Evolutionary conservation across 768 basidiomycete species (phyloP).

Genomic region (Filobasidium floriforme): DNA sequence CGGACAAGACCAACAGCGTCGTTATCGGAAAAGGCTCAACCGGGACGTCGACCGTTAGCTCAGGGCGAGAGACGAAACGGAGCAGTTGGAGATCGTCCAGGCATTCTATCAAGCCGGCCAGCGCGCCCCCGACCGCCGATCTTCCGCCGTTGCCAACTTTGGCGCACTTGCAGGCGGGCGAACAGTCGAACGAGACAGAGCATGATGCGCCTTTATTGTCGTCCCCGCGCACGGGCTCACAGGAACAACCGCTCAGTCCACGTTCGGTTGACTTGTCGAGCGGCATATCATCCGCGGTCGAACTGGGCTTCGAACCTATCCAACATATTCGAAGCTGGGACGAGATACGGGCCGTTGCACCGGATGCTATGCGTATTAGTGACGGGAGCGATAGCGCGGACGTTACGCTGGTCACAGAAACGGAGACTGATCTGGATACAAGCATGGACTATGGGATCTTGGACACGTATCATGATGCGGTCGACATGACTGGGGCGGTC

Average conservation of each 20-base stretch:
- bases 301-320: background rate
- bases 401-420: background rate
- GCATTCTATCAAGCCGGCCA: conserved; percentile 8
- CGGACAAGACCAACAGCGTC: conserved; percentile 1
- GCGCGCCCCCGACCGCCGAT: background rate
- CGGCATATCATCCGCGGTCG: background rate
- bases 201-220: no score
- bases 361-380: background rate
- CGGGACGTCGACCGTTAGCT: background rate
- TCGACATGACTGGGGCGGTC: background rate
- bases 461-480: background rate
- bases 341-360: background rate
- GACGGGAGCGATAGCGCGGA: background rate
- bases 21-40: background rate
- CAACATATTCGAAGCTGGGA: conserved; percentile 2
- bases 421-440: background rate
- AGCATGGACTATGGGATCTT: background rate
- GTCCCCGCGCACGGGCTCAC: no score
- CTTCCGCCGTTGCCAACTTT: background rate
- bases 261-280: background rate
- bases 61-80: background rate
- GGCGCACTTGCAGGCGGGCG: background rate
- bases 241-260: background rate
- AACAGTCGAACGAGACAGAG: background rate
- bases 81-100: background rate